A percentile compares a stretch with the other conserved stretches of the same genome.
Conservation (phyloP, 208 protist species). For the Blechomonas ayalai region DNA sequence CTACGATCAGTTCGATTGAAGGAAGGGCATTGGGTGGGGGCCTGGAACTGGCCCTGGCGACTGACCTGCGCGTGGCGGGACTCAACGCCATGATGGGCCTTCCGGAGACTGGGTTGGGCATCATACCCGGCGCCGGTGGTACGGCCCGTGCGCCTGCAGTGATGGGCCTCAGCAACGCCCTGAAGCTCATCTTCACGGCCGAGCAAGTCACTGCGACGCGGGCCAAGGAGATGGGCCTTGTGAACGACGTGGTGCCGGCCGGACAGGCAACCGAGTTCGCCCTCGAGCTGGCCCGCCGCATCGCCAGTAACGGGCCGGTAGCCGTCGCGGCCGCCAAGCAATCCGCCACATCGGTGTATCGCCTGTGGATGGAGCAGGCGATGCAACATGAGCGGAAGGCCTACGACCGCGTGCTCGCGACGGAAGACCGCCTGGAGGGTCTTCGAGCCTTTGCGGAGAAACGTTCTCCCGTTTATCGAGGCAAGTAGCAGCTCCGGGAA, state of each 20-base stretch:
- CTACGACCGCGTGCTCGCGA: slow-evolving; percentile 82
- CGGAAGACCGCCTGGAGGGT: slow-evolving; percentile 86
- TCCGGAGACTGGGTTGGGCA: slow-evolving; percentile 84
- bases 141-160: slow-evolving; percentile 75
- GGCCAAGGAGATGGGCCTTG: slow-evolving; percentile 59
- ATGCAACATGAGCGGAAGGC: slow-evolving; percentile 67
- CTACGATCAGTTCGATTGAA: slow-evolving; percentile 78
- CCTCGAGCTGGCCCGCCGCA: slow-evolving; percentile 30
- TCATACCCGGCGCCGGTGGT: slow-evolving; percentile 91
- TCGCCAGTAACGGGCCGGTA: slow-evolving; percentile 72
- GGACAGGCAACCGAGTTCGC: slow-evolving; percentile 21
- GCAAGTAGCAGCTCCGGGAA: slow-evolving; percentile 55
- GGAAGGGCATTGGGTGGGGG: slow-evolving; percentile 89
- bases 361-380: slow-evolving; percentile 38
- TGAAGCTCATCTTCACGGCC: slow-evolving; percentile 89
- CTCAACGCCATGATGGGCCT: slow-evolving; percentile 52
- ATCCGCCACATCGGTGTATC: slow-evolving; percentile 58
- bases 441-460: slow-evolving; percentile 90
- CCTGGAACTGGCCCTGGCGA: slow-evolving; percentile 78
- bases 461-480: slow-evolving; percentile 75
- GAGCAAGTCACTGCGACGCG: slow-evolving; percentile 34
- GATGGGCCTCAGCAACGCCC: slow-evolving; percentile 74
- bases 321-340: slow-evolving; percentile 79
- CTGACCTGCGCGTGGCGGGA: slow-evolving; percentile 73
- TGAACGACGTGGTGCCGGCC: slow-evolving; percentile 62